A percentile compares a stretch with the other conserved stretches of the same genome.
Evolutionary conservation across 1,284 basidiomycete species (phyloP).

Genomic region (Rhodotorula sp.): DNA sequence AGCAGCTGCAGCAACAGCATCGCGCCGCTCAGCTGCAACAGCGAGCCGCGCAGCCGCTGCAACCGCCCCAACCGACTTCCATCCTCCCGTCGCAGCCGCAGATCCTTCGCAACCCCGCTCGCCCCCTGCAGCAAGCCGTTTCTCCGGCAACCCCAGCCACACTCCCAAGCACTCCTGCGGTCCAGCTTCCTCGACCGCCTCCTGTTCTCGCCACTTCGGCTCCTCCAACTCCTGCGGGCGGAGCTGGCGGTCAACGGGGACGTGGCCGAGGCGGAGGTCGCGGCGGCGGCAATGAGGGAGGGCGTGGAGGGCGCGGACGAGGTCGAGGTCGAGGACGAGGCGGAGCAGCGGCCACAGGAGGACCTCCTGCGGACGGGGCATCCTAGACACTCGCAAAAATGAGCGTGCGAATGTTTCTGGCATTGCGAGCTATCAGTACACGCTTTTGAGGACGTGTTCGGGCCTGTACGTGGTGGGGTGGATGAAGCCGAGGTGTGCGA

Average conservation of each 20-base stretch:
- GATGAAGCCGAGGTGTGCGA: constrained; percentile 41
- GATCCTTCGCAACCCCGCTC: constrained; percentile 5
- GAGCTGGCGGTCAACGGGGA: neutral
- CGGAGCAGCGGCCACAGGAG: neutral
- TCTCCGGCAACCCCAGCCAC: neutral
- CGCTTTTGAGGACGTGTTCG: constrained; percentile 43
- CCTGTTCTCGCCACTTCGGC: neutral
- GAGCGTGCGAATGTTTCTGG: neutral
- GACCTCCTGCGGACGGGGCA: too few species aligned
- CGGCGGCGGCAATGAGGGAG: neutral
- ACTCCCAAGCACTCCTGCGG: neutral
- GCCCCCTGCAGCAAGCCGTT: neutral
- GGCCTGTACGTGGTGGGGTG: constrained; percentile 41
- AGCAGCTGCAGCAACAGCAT: constrained; percentile 24
- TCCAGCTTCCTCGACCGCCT: neutral
- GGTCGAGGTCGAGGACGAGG: neutral
- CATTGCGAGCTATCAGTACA: constrained; percentile 33
- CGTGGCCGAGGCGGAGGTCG: neutral
- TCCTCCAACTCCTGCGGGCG: neutral
- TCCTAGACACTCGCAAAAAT: neutral
- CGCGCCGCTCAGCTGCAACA: neutral
- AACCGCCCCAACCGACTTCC: neutral
- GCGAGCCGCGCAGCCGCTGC: constrained; percentile 1
- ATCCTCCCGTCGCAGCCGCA: neutral
- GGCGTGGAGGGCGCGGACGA: neutral